phyloP scores from a whole-genome alignment of 2,329 filamentous ascomycete species.

The Scedosporium minutisporum region DNA sequence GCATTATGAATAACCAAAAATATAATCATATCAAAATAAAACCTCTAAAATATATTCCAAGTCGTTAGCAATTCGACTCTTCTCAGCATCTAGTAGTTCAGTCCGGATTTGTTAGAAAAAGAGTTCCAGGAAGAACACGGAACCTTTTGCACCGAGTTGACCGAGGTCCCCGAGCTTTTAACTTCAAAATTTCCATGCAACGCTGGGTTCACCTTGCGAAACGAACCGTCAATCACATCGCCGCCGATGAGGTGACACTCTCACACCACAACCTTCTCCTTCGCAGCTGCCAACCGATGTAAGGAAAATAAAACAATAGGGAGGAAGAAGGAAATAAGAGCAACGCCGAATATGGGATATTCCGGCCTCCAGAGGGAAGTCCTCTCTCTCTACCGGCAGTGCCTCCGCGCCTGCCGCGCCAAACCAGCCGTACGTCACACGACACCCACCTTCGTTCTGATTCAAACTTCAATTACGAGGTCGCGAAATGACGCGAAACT shows the following conservation, averaged over 20 bases:
- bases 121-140: not conserved
- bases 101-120: no score
- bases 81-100: no score
- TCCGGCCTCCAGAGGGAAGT: conserved; percentile 91
- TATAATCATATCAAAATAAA: not conserved
- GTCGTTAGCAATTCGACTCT: no score
- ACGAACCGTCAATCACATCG: not conserved
- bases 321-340: no score
- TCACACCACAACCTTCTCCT: not conserved
- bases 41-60: no score
- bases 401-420: conserved; percentile 67
- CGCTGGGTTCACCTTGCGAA: no score
- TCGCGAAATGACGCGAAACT: not conserved
- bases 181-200: not conserved
- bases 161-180: not conserved
- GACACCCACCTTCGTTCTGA: not conserved
- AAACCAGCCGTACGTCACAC: conserved; percentile 57
- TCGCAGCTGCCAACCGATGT: not conserved
- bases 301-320: not conserved
- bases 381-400: conserved; percentile 74
- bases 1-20: not conserved
- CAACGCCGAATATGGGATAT: conserved; percentile 30
- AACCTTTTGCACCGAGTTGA: not conserved
- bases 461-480: not conserved
- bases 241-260: not conserved